Evolutionary conservation across 2,329 filamentous ascomycete genomes (phyloP).

Genomic region (Coniosporium tulheliwenetii): DNA sequence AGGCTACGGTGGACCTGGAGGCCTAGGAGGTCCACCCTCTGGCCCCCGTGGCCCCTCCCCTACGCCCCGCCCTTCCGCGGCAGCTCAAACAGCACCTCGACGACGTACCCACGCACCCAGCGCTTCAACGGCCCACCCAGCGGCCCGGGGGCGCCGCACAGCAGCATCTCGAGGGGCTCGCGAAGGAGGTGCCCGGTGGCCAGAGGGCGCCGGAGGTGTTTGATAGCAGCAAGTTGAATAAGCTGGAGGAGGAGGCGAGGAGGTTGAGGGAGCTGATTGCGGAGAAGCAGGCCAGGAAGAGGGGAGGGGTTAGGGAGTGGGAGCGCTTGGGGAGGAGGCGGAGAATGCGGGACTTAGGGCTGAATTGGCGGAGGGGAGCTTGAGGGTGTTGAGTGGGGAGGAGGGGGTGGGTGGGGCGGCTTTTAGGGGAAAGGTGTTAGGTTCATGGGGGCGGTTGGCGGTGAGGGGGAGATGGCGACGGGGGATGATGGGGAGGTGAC

Average conservation of each 20-base stretch:
- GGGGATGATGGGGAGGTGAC: neutral
- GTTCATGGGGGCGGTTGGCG: neutral
- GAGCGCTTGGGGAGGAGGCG: conserved; percentile 26
- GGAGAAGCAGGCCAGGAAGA: conserved; percentile 27
- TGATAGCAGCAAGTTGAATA: conserved; percentile 25
- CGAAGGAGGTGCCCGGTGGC: conserved; percentile 28
- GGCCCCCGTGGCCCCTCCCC: conserved; percentile 15
- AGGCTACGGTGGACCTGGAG: conserved; percentile 6
- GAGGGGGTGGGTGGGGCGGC: conserved; percentile 17
- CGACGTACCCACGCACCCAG: conserved; percentile 30
- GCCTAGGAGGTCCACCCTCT: conserved; percentile 14
- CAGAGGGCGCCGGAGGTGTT: conserved; percentile 23
- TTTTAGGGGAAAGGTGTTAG: conserved; percentile 4
- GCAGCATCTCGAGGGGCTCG: conserved; percentile 23
- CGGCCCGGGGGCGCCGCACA: conserved; percentile 1
- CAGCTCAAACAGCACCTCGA: conserved; percentile 24
- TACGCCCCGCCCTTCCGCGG: conserved; percentile 22
- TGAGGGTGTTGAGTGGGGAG: conserved; percentile 25
- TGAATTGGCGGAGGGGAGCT: conserved; percentile 30
- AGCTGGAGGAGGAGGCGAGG: conserved; percentile 31
- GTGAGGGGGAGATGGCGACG: neutral
- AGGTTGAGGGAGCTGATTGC: conserved; percentile 28
- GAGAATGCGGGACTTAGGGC: conserved; percentile 27
- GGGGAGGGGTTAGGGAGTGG: conserved; percentile 29
- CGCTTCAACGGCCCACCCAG: conserved; percentile 19